A percentile compares a stretch with the other conserved stretches of the same genome.
Evolutionary conservation across 495 filamentous ascomycete species (phyloP).

Genomic region (Penicillium canescens): DNA sequence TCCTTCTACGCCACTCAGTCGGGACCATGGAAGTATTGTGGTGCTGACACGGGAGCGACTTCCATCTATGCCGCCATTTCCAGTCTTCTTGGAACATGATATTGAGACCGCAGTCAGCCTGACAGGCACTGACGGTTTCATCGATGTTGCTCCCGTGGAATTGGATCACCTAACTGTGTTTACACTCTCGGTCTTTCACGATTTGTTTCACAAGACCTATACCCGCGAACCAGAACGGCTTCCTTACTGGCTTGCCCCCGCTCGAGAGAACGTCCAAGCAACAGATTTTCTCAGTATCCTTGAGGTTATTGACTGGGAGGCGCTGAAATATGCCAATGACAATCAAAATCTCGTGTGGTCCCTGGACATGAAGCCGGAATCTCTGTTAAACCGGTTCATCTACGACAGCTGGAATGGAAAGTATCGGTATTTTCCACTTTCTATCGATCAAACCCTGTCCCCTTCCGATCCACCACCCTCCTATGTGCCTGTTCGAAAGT

Average conservation of each 20-base stretch:
- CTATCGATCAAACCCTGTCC: slow-evolving; percentile 36
- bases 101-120: slow-evolving; percentile 54
- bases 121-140: slow-evolving; percentile 27
- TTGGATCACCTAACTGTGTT: slow-evolving; percentile 61
- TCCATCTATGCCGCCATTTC: slow-evolving; percentile 65
- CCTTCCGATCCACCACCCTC: slow-evolving; percentile 56
- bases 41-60: slow-evolving; percentile 69
- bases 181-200: slow-evolving; percentile 74
- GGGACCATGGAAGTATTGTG: slow-evolving; percentile 63
- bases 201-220: slow-evolving; percentile 88
- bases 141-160: slow-evolving; percentile 42
- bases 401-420: slow-evolving; percentile 73
- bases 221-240: slow-evolving; percentile 61
- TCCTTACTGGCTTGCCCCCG: slow-evolving; percentile 84
- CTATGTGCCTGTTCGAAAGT: slow-evolving; percentile 45
- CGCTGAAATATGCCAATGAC: slow-evolving; percentile 51
- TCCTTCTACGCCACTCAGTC: slow-evolving; percentile 56
- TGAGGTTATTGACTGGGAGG: slow-evolving; percentile 65
- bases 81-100: slow-evolving; percentile 66
- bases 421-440: slow-evolving; percentile 48
- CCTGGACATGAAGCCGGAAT: slow-evolving; percentile 50
- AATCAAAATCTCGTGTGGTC: slow-evolving; percentile 57
- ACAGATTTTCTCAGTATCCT: neutral
- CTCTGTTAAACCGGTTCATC: slow-evolving; percentile 65
- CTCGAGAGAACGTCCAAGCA: neutral